Evolutionary conservation across 2,329 filamentous ascomycete genomes (phyloP), one percentile per base, ranked within the genome.

Genomic region (Sporothrix phasma): DNA sequence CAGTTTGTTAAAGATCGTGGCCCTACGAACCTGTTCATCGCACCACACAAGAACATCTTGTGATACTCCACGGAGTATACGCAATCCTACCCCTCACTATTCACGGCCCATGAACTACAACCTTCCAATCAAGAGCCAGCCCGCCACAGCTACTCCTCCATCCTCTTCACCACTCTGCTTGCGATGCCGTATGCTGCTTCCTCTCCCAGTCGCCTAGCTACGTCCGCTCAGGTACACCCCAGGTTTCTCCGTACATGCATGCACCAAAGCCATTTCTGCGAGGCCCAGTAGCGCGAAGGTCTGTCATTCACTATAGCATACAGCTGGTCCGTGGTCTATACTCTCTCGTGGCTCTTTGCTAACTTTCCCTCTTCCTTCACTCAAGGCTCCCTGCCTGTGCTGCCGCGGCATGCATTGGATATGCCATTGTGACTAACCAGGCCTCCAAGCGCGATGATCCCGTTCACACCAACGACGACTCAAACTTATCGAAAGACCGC

Each of bases 221-320:
- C 65, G 1, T 63, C 65, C 22, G 71, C 72, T 17, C 72, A 72
- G 60, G 72, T 74, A 1, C 69, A 74, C 65, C 73, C 73, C 3
- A 68, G 68, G 22, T 70, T 72, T 64, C 72, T 74, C 29, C 71
- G 17, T 72, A 71, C 65, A 69, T 74, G 19, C 69, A 70, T 64
- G 66, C 66, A 11, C 67, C 69, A 31, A 64, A 66, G 7, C 46
- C 66, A 5, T 17, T 58, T 7, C 34, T 63, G 11, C 61, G 60
- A 29, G 49, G 34, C 10, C 41, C 63, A 8, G 37, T 43, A 7
- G 15, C 58, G n/a, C 58, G 64, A 10, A 65, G 65, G 66, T 67
- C 7, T 22, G 63, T 54, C 26, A 3, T 2, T 5, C 5, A 11
- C 5, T 39, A 31, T 15, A 1, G 17, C 13, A 7, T 34, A 31